phyloP scores from a whole-genome alignment of 177 flowering plant genomes.

The Telopea speciosissima region DNA sequence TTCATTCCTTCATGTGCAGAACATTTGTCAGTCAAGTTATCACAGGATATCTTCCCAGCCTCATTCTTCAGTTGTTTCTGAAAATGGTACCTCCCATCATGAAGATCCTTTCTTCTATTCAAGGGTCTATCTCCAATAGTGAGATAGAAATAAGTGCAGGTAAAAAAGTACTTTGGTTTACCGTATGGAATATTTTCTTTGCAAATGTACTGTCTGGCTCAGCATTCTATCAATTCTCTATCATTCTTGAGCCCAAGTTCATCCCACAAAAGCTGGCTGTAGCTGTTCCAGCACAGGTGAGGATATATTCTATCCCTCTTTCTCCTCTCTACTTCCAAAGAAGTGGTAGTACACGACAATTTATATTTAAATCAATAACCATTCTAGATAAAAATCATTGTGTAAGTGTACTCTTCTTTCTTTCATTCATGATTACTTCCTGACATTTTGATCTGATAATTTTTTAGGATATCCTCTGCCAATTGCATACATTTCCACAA shows the following conservation, averaged over 20 bases:
- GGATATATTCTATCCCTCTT: neutral
- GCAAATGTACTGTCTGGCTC: slow-evolving; percentile 86
- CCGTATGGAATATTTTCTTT: slow-evolving; percentile 89
- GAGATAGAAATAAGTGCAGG: slow-evolving; percentile 84
- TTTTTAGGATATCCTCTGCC: no score
- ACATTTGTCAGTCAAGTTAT: slow-evolving; percentile 64
- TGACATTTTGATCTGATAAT: neutral
- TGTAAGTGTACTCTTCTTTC: neutral
- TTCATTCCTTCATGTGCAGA: slow-evolving; percentile 34
- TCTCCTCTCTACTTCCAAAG: no score
- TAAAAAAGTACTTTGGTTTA: slow-evolving; percentile 68
- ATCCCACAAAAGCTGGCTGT: slow-evolving; percentile 62
- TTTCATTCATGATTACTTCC: neutral
- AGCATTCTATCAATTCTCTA: slow-evolving; percentile 31
- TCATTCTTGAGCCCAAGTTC: slow-evolving; percentile 67
- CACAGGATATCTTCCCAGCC: slow-evolving; percentile 97
- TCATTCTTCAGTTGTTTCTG: slow-evolving; percentile 72
- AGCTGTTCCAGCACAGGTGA: slow-evolving; percentile 88
- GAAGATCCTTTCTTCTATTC: slow-evolving; percentile 67
- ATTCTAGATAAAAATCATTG: no score
- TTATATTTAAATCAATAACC: no score
- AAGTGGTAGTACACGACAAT: no score
- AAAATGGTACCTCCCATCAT: slow-evolving; percentile 70
- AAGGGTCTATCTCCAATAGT: slow-evolving; percentile 73
- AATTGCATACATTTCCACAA: neutral